Evolutionary conservation across 441 rosid species (phyloP).

Genomic region (Erodium trifolium): DNA sequence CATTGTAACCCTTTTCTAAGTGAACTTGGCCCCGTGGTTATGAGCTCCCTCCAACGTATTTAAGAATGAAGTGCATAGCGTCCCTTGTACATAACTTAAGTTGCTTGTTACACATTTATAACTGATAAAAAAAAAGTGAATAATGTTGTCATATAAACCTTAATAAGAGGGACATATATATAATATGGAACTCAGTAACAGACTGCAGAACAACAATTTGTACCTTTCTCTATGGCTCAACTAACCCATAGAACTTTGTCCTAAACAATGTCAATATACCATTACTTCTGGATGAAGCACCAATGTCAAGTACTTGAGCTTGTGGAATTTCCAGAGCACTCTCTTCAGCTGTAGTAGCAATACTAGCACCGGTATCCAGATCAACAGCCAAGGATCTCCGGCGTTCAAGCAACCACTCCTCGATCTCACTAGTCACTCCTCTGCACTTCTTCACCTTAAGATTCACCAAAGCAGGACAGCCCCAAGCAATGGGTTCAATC

Average conservation of each 20-base stretch:
- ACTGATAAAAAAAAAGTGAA: too few relatives aligned
- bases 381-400: slow-evolving; percentile 40
- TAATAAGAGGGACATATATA: neutral
- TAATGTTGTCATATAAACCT: neutral
- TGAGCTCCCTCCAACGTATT: too few relatives aligned
- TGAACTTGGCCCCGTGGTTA: too few relatives aligned
- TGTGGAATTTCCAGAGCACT: slow-evolving; percentile 25
- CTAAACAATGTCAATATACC: neutral
- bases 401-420: slow-evolving; percentile 38
- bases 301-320: slow-evolving; percentile 28
- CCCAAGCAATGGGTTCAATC: slow-evolving; percentile 42
- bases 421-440: slow-evolving; percentile 40
- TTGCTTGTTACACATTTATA: too few relatives aligned
- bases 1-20: too few relatives aligned
- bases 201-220: neutral
- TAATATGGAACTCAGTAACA: neutral
- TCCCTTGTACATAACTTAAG: too few relatives aligned
- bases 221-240: neutral
- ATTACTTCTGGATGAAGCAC: slow-evolving; percentile 10
- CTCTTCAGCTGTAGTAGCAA: slow-evolving; percentile 25
- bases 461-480: slow-evolving; percentile 53
- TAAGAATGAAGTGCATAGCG: too few relatives aligned
- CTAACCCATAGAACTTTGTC: neutral
- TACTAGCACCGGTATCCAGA: slow-evolving; percentile 31
- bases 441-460: slow-evolving; percentile 53